These are phyloP conservation scores for Syncephalastrum sp. DNA, from an alignment of 371 early-diverging fungal species.

Conservation along the genomic window DNA sequence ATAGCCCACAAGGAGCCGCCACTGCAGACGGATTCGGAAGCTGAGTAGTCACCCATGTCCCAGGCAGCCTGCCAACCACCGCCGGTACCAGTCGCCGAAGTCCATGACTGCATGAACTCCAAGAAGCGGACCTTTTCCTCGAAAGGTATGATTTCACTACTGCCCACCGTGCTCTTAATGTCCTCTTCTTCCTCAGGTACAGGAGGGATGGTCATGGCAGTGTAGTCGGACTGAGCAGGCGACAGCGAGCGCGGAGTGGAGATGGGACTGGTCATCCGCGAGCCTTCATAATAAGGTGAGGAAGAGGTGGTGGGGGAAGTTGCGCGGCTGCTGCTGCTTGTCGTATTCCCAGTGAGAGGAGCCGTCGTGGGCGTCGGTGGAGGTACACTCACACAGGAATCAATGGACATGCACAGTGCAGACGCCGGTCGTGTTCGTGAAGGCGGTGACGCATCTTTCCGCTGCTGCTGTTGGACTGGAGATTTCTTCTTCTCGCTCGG, in stretches of 20 bases:
- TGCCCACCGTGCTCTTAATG: constrained; percentile 8
- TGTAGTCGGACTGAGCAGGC: constrained; percentile 7
- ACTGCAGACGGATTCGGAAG: constrained; percentile 4
- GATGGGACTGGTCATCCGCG: constrained; percentile 9
- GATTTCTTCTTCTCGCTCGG: too few species aligned
- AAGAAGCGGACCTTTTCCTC: constrained; percentile 45
- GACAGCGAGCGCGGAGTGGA: constrained; percentile 29
- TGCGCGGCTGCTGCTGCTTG: neutral
- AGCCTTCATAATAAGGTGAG: constrained; percentile 1
- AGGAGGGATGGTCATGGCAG: constrained; percentile 8
- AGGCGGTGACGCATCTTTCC: neutral
- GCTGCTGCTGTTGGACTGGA: too few species aligned
- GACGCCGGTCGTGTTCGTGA: constrained; percentile 25
- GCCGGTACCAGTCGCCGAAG: constrained; percentile 6
- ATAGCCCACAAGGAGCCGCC: constrained; percentile 34
- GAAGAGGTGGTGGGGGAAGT: constrained; percentile 9
- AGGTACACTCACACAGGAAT: constrained; percentile 2
- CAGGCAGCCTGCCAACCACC: constrained; percentile 30
- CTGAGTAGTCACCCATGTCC: neutral
- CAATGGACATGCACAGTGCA: constrained; percentile 14
- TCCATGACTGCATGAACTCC: constrained; percentile 47
- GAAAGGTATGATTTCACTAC: constrained; percentile 20
- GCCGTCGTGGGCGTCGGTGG: neutral
- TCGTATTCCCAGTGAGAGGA: constrained; percentile 2
- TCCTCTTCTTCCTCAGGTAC: constrained; percentile 15